phyloP scores from a whole-genome alignment of 345 rosid species.

The Arabidopsis arenosa region DNA sequence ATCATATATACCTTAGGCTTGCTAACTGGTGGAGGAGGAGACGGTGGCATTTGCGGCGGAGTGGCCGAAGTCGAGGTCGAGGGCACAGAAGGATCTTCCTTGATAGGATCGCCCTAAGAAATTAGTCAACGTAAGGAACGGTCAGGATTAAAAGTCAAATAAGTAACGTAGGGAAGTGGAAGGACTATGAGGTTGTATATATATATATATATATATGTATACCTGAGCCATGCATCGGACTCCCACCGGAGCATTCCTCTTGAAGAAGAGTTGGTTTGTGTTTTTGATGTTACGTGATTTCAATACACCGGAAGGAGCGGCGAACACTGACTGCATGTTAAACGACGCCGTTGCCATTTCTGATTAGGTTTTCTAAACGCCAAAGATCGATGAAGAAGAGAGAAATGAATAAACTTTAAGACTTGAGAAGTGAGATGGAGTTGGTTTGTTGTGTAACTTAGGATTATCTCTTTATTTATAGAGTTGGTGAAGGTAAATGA shows the following conservation, averaged over 20 bases:
- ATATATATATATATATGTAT: not conserved
- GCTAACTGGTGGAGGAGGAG: slow-evolving; percentile 43
- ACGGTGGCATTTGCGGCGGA: slow-evolving; percentile 18
- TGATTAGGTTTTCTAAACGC: not conserved
- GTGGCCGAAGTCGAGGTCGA: slow-evolving; percentile 31
- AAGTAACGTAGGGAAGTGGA: slow-evolving; percentile 6
- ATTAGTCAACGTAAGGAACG: not conserved
- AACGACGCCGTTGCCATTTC: slow-evolving; percentile 50
- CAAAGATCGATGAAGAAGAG: slow-evolving; percentile 1
- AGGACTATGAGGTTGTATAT: not conserved
- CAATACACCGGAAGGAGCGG: slow-evolving; percentile 42
- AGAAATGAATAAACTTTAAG: not conserved
- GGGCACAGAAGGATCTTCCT: slow-evolving; percentile 10
- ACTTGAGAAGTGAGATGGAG: slow-evolving; percentile 17
- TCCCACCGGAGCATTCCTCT: slow-evolving; percentile 32
- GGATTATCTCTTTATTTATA: slow-evolving; percentile 28
- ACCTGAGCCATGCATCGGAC: slow-evolving; percentile 60
- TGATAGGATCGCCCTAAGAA: slow-evolving; percentile 34
- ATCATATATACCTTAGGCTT: slow-evolving; percentile 42
- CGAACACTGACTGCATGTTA: slow-evolving; percentile 51
- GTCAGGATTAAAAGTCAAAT: slow-evolving; percentile 1
- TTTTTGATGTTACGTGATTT: slow-evolving; percentile 28
- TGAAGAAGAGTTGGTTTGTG: slow-evolving; percentile 38
- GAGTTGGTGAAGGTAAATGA: slow-evolving; percentile 31
- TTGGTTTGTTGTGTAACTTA: slow-evolving; percentile 21